phyloP scores from a whole-genome alignment of 192 early-diverging fungal species.

The Coemansia sp. region DNA sequence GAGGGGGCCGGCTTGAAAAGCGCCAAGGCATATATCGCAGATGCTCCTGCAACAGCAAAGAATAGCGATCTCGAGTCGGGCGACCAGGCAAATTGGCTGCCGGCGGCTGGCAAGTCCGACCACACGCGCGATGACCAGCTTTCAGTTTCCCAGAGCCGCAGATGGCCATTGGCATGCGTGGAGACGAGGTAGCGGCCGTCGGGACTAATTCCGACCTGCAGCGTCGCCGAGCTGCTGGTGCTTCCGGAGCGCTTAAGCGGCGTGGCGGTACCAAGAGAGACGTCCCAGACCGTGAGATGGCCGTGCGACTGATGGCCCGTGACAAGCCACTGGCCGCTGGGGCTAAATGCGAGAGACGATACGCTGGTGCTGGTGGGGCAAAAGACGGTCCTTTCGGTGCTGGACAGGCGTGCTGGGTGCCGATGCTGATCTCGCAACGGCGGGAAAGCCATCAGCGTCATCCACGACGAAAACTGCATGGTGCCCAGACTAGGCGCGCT shows the following conservation, averaged over 20 bases:
- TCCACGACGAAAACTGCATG: slow-evolving; percentile 41
- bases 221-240: slow-evolving; percentile 25
- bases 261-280: slow-evolving; percentile 42
- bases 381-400: background rate
- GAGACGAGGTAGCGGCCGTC: slow-evolving; percentile 35
- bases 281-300: slow-evolving; percentile 49
- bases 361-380: slow-evolving; percentile 32
- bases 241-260: slow-evolving; percentile 43
- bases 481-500: slow-evolving; percentile 28
- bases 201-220: slow-evolving; percentile 36
- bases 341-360: slow-evolving; percentile 43
- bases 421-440: slow-evolving; percentile 5
- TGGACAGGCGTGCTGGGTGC: slow-evolving; percentile 12
- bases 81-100: slow-evolving; percentile 40
- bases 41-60: slow-evolving; percentile 25
- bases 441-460: slow-evolving; percentile 45
- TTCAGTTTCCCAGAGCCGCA: slow-evolving; percentile 53
- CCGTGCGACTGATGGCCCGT: slow-evolving; percentile 42
- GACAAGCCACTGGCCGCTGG: slow-evolving; percentile 48
- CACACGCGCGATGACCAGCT: slow-evolving; percentile 46
- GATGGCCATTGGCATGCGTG: slow-evolving; percentile 43
- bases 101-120: slow-evolving; percentile 35
- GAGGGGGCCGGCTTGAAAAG: slow-evolving; percentile 38
- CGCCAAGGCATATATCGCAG: slow-evolving; percentile 40
- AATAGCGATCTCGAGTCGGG: slow-evolving; percentile 49